Conservation (phyloP, 2,329 filamentous ascomycete species). For the Phaeosphaeriaceae sp. region DNA sequence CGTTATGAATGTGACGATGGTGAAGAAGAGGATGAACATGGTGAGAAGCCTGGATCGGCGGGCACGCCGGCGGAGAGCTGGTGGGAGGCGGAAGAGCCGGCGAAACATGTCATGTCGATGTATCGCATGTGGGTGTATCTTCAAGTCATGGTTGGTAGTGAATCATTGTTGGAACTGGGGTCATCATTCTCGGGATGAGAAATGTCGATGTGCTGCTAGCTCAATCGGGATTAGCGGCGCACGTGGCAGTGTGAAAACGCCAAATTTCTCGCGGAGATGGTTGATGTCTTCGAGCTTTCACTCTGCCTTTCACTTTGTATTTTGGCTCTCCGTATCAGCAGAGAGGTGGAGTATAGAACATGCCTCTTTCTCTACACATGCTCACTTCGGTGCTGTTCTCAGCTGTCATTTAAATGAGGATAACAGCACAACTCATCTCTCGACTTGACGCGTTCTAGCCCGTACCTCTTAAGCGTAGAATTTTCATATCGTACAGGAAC, state of each 20-base stretch:
- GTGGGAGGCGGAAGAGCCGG: slow-evolving; percentile 39
- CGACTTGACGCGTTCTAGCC: too few species aligned
- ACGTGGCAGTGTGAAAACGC: slow-evolving; percentile 16
- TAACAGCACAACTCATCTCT: neutral
- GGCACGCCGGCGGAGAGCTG: slow-evolving; percentile 47
- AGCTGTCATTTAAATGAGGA: neutral
- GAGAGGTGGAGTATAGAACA: neutral
- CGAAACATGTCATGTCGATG: slow-evolving; percentile 31
- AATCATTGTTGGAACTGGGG: neutral
- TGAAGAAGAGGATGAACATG: slow-evolving; percentile 42
- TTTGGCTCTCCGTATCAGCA: neutral
- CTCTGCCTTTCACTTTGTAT: neutral
- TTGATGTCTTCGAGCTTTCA: slow-evolving; percentile 2
- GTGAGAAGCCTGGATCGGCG: slow-evolving; percentile 48
- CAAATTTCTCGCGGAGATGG: slow-evolving; percentile 12
- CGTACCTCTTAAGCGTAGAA: neutral
- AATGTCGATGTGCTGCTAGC: neutral
- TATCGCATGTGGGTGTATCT: neutral
- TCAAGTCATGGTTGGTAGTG: neutral
- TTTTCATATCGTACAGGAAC: slow-evolving; percentile 30
- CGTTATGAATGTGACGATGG: slow-evolving; percentile 37
- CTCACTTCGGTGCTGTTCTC: neutral
- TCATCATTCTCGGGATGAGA: neutral
- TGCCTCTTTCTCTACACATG: neutral
- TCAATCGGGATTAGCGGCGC: neutral